Evolutionary conservation across 2,329 filamentous ascomycete species (phyloP).

Genomic region (Talaromyces amestolkiae): DNA sequence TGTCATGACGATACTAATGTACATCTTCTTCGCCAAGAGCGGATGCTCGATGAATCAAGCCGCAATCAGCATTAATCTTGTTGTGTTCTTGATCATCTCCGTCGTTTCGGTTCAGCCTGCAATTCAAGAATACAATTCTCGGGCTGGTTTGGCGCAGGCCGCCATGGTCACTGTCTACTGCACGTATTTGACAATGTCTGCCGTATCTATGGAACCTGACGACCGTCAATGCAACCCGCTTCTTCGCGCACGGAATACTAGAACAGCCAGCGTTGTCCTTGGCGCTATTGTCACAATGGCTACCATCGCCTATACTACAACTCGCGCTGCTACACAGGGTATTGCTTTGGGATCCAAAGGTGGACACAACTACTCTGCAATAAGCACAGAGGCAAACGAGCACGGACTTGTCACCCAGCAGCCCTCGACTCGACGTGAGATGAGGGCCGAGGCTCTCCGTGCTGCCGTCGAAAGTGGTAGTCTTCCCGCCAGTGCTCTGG

Average conservation of each 20-base stretch:
- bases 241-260: conserved; percentile 75
- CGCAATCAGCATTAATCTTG: conserved; percentile 87
- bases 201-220: conserved; percentile 97
- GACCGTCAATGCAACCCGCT: conserved; percentile 92
- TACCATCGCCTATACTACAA: conserved; percentile 96
- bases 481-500: conserved; percentile 82
- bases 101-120: conserved; percentile 83
- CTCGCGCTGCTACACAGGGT: conserved; percentile 84
- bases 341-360: conserved; percentile 58
- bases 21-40: conserved; percentile 83
- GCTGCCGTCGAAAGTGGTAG: conserved; percentile 90
- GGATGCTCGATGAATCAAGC: conserved; percentile 95
- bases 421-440: conserved; percentile 75
- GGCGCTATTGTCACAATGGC: conserved; percentile 95
- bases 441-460: conserved; percentile 87
- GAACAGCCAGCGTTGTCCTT: conserved; percentile 85
- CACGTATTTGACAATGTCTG: conserved; percentile 97
- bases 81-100: conserved; percentile 78
- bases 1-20: conserved; percentile 94
- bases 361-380: conserved; percentile 52
- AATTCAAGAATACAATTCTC: conserved; percentile 87
- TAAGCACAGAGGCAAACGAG: conserved; percentile 70
- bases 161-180: conserved; percentile 98
- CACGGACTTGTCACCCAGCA: conserved; percentile 88
- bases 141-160: conserved; percentile 92